phyloP scores from a whole-genome alignment of 352 stramenopile genomes.

The Pythium utonaiense region DNA sequence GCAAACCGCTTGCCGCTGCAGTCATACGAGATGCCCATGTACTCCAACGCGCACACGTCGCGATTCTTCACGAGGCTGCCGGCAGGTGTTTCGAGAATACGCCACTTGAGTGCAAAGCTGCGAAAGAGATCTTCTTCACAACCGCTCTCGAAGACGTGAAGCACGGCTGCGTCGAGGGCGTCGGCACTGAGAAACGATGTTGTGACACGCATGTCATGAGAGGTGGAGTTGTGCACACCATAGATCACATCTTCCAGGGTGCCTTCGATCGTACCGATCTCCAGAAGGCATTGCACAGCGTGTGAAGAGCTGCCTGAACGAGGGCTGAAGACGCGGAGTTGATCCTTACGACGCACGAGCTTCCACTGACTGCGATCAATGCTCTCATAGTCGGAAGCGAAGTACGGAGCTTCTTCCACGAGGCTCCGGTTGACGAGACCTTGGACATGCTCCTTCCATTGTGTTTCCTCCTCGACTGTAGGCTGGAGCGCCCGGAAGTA shows the following conservation, averaged over 20 bases:
- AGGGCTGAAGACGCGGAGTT: constrained; percentile 18
- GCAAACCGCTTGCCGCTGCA: constrained; percentile 12
- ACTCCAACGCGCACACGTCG: constrained; percentile 23
- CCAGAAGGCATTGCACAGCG: constrained; percentile 8
- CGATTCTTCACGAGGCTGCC: constrained; percentile 20
- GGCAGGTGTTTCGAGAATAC: constrained; percentile 11
- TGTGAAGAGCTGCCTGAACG: neutral
- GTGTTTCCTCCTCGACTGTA: neutral
- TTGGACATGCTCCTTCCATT: constrained; percentile 11
- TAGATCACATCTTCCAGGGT: constrained; percentile 28
- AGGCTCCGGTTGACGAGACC: constrained; percentile 5
- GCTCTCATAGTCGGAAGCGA: constrained; percentile 7
- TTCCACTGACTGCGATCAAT: constrained; percentile 15
- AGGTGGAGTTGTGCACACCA: constrained; percentile 18
- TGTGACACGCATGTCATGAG: constrained; percentile 19
- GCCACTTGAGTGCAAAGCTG: constrained; percentile 25
- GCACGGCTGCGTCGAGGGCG: constrained; percentile 20
- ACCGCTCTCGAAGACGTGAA: constrained; percentile 21
- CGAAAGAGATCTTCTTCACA: constrained; percentile 12
- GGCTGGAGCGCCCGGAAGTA: constrained; percentile 12
- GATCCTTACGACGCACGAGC: constrained; percentile 18
- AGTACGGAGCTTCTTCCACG: constrained; percentile 5
- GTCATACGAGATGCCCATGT: constrained; percentile 25
- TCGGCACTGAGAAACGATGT: constrained; percentile 18
- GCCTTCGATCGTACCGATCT: constrained; percentile 25